These are phyloP conservation scores for Tuctoria greenei DNA, from an alignment of 176 grass and related monocot species.

Conservation along the genomic window DNA sequence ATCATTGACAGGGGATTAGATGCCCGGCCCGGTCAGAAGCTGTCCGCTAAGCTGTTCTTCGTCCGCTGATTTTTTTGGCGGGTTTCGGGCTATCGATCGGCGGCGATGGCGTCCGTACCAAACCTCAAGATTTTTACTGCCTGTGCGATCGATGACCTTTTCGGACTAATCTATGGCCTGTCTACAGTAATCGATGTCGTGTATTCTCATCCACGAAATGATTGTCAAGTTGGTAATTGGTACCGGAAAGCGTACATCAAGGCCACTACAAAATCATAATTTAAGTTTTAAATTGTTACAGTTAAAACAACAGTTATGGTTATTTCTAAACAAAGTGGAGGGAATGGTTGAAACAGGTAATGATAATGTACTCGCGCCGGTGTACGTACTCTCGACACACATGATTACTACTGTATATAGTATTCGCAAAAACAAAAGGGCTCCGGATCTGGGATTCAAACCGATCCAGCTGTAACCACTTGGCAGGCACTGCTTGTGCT, in stretches of 20 bases:
- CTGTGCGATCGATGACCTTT: too few species aligned
- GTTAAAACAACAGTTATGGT: too few species aligned
- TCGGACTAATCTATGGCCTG: too few species aligned
- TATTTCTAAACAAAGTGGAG: slow-evolving; percentile 1
- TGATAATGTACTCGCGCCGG: not conserved
- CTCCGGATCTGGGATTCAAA: slow-evolving; percentile 53
- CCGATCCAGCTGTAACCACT: slow-evolving; percentile 34
- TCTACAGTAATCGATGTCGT: too few species aligned
- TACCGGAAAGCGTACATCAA: too few species aligned
- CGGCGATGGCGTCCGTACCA: slow-evolving; percentile 2
- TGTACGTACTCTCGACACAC: not conserved
- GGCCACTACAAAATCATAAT: too few species aligned
- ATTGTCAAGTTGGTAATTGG: too few species aligned
- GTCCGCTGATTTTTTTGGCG: not conserved
- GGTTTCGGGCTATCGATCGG: too few species aligned
- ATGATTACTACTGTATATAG: not conserved
- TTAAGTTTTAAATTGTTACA: too few species aligned
- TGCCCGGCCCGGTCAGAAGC: not conserved
- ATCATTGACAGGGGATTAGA: slow-evolving; percentile 48
- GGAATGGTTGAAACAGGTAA: slow-evolving; percentile 28
- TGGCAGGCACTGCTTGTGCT: slow-evolving; percentile 13
- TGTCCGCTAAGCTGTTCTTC: not conserved
- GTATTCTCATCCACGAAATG: too few species aligned
- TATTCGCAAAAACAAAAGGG: not conserved
- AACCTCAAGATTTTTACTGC: too few species aligned